Conservation (phyloP, 345 rosid species). For the Salix dunnii region DNA sequence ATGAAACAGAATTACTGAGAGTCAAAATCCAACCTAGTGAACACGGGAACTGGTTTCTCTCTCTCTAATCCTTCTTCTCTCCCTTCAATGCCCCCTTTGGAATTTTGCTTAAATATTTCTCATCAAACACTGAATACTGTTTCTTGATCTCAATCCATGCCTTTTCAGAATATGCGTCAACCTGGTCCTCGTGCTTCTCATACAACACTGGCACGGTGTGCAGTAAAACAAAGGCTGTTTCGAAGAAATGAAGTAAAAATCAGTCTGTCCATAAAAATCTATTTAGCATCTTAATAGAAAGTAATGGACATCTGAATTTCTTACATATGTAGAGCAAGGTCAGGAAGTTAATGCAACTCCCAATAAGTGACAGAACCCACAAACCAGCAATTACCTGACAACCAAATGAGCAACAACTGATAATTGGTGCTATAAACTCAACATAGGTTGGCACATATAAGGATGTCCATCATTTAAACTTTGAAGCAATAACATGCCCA, state of each 20-base stretch:
- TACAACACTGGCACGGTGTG: constrained; percentile 75
- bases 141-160: constrained; percentile 63
- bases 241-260: background rate
- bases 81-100: constrained; percentile 60
- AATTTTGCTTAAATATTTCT: constrained; percentile 77
- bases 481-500: background rate
- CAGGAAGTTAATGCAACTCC: constrained; percentile 74
- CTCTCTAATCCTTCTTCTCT: constrained; percentile 56
- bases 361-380: constrained; percentile 70
- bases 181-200: constrained; percentile 76
- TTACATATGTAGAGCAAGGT: constrained; percentile 79
- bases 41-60: background rate
- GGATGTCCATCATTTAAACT: background rate
- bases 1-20: background rate
- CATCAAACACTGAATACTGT: constrained; percentile 64
- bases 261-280: background rate
- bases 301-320: background rate
- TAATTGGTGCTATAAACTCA: background rate
- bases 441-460: background rate
- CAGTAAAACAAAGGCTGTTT: constrained; percentile 63
- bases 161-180: constrained; percentile 73
- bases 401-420: constrained; percentile 3
- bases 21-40: background rate
- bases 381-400: constrained; percentile 58
- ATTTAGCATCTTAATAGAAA: background rate